Conservation (phyloP, 176 grass and related monocot genomes). For the Pontederia paniculata region DNA sequence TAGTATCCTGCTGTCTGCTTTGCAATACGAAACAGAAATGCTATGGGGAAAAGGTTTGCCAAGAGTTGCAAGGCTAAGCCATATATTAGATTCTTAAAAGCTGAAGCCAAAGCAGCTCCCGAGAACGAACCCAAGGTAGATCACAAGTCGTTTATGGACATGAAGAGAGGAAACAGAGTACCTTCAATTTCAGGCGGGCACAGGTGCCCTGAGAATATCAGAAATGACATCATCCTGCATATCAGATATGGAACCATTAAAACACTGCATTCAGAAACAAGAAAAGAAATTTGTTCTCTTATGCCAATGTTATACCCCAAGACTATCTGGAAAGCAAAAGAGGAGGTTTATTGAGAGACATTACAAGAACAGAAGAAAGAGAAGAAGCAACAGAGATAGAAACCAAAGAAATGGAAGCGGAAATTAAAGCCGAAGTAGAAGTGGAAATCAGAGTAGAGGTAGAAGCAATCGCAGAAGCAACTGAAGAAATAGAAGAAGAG, state of each 20-base stretch:
- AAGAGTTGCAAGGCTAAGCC: constrained; percentile 36
- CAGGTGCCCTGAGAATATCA: constrained; percentile 59
- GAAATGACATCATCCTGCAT: constrained; percentile 69
- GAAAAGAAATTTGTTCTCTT: not conserved
- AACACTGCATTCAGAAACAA: constrained; percentile 4
- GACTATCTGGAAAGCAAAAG: too few relatives aligned
- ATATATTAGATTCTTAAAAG: constrained; percentile 50
- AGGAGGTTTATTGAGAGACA: too few relatives aligned
- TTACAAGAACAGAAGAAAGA: too few relatives aligned
- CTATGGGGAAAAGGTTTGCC: constrained; percentile 40
- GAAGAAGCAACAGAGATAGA: too few relatives aligned
- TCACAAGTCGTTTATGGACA: constrained; percentile 68
- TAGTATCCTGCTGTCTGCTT: constrained; percentile 38
- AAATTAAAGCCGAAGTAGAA: too few relatives aligned
- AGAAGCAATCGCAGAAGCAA: too few relatives aligned
- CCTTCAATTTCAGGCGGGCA: constrained; percentile 77
- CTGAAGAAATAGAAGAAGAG: too few relatives aligned
- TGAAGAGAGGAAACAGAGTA: constrained; percentile 65
- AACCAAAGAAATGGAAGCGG: too few relatives aligned
- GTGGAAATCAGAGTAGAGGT: too few relatives aligned
- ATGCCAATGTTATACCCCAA: too few relatives aligned
- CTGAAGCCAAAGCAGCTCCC: constrained; percentile 46
- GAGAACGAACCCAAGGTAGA: constrained; percentile 59
- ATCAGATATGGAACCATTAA: constrained; percentile 15
- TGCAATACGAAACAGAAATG: constrained; percentile 55